Percentiles rank a stretch among this genome's conserved stretches.
These are phyloP conservation scores for Yamadazyma triangularis DNA, from an alignment of 1,139 yeast species.

Conservation along the genomic window DNA sequence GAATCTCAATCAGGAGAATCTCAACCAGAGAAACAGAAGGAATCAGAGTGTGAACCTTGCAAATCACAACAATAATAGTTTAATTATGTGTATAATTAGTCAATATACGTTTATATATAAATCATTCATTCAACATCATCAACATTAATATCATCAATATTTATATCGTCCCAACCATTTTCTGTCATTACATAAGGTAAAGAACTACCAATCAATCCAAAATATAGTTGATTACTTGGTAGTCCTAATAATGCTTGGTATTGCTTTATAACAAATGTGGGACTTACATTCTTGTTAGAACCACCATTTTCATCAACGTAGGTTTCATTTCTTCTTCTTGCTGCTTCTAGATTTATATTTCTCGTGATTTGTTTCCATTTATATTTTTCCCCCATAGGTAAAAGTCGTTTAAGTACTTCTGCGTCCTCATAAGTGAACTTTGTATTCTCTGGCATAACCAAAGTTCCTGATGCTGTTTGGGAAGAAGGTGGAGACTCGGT, in stretches of 20 bases:
- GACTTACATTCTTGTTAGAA: constrained; percentile 32
- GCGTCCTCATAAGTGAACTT: constrained; percentile 36
- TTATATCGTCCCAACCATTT: neutral
- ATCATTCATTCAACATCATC: constrained; percentile 19
- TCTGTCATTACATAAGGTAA: constrained; percentile 34
- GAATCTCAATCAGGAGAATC: too few relatives aligned
- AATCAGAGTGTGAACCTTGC: too few relatives aligned
- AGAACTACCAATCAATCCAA: constrained; percentile 37
- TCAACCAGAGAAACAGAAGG: too few relatives aligned
- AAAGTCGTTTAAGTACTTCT: constrained; percentile 34
- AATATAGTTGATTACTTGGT: constrained; percentile 35
- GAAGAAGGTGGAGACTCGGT: neutral
- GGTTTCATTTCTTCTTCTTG: constrained; percentile 7
- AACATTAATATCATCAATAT: constrained; percentile 36
- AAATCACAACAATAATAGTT: too few relatives aligned
- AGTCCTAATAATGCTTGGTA: constrained; percentile 39
- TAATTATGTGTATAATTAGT: too few relatives aligned
- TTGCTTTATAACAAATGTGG: constrained; percentile 43
- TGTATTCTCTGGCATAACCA: constrained; percentile 4
- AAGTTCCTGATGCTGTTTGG: too few relatives aligned
- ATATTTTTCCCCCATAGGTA: constrained; percentile 40
- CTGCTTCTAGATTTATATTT: constrained; percentile 27
- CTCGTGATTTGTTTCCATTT: constrained; percentile 47
- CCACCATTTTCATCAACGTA: constrained; percentile 6
- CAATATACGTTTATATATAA: too few relatives aligned